These are phyloP conservation scores for Hortiboletus campestris DNA, from an alignment of 768 basidiomycete species.

Conservation along the genomic window DNA sequence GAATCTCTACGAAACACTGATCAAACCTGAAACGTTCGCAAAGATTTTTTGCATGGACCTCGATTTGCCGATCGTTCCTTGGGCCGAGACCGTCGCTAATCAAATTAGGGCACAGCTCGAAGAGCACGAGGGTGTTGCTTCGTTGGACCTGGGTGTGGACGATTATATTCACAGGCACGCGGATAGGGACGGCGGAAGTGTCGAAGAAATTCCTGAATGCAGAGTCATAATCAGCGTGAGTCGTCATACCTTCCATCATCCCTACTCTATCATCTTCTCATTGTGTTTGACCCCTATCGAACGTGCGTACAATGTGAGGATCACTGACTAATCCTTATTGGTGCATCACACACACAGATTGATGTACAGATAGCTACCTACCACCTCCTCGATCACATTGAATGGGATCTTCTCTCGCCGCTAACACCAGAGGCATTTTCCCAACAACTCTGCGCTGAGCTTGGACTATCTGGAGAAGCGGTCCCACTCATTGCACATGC, in stretches of 20 bases:
- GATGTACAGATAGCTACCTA: slow-evolving; percentile 94
- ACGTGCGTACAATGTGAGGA: slow-evolving; percentile 14
- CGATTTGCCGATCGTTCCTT: slow-evolving; percentile 63
- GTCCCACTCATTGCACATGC: slow-evolving; percentile 89
- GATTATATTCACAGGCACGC: slow-evolving; percentile 17
- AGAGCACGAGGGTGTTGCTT: slow-evolving; percentile 80
- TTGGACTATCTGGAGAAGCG: slow-evolving; percentile 87
- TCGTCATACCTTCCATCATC: slow-evolving; percentile 12
- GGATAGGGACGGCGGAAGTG: slow-evolving; percentile 40
- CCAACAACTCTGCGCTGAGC: slow-evolving; percentile 72
- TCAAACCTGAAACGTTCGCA: slow-evolving; percentile 85
- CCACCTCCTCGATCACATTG: slow-evolving; percentile 92
- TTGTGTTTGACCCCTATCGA: slow-evolving; percentile 13
- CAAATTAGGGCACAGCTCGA: slow-evolving; percentile 91
- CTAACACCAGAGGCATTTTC: slow-evolving; percentile 89
- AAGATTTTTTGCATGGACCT: slow-evolving; percentile 85
- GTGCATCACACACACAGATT: slow-evolving; percentile 52
- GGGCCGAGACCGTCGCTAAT: slow-evolving; percentile 76
- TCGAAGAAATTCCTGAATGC: slow-evolving; percentile 71
- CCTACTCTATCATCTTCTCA: slow-evolving; percentile 10
- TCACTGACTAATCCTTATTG: slow-evolving; percentile 7
- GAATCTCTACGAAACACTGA: slow-evolving; percentile 87
- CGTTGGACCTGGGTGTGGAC: slow-evolving; percentile 64
- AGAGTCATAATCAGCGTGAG: slow-evolving; percentile 78
- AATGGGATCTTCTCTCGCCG: slow-evolving; percentile 96